A percentile compares a stretch with the other conserved stretches of the same genome.
Conservation (phyloP, 148 eudicot species). For the Gaultheria prostrata region DNA sequence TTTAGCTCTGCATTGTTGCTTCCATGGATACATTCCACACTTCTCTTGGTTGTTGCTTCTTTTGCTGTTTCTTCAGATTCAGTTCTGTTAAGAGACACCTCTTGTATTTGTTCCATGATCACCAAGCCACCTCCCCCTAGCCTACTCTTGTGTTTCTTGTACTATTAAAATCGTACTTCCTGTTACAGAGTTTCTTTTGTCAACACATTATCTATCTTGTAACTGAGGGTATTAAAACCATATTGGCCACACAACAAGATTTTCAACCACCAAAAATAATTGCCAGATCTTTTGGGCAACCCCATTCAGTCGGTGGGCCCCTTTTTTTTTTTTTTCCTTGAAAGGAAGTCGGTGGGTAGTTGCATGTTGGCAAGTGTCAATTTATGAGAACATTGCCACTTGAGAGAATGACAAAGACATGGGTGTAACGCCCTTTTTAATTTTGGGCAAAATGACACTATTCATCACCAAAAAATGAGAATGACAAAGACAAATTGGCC, state of each 20-base stretch:
- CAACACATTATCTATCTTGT: too few species aligned
- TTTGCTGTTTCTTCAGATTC: not conserved
- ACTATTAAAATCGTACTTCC: not conserved
- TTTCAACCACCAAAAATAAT: conserved; percentile 1
- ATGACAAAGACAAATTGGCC: too few species aligned
- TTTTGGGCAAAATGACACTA: too few species aligned
- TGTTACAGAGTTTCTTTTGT: not conserved
- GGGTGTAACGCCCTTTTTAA: too few species aligned
- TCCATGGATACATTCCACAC: conserved; percentile 12
- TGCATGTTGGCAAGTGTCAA: too few species aligned
- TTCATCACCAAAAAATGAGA: too few species aligned
- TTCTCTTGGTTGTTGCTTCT: not conserved
- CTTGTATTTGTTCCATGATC: conserved; percentile 21
- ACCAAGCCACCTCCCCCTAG: not conserved
- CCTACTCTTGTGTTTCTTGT: not conserved
- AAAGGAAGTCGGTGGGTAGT: too few species aligned
- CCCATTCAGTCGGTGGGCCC: too few species aligned
- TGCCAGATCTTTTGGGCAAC: too few species aligned
- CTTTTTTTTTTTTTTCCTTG: too few species aligned
- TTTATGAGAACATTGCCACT: too few species aligned
- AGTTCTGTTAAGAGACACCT: not conserved
- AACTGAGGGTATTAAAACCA: not conserved
- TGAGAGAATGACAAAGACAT: too few species aligned
- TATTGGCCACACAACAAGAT: not conserved
- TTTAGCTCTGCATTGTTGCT: conserved; percentile 32